These are phyloP conservation scores for Elongisporangium anandrum DNA, from an alignment of 352 stramenopile genomes.

Conservation along the genomic window DNA sequence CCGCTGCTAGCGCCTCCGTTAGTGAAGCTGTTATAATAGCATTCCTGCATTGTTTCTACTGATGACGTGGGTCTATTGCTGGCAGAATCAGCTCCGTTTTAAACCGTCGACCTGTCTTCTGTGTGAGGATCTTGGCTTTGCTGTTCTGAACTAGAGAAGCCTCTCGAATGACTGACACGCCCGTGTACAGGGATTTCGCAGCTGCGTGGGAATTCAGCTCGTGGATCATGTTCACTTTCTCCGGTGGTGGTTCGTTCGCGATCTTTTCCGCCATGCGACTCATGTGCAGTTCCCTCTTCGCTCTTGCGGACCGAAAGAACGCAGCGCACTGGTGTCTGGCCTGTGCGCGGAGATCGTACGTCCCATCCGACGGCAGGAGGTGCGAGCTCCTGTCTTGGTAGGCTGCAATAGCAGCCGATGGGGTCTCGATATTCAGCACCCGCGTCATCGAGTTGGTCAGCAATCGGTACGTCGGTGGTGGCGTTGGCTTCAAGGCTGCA, in stretches of 20 bases:
- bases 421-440: slow-evolving; percentile 5
- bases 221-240: background rate
- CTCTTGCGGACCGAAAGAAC: background rate
- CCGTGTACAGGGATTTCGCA: background rate
- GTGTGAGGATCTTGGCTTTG: background rate
- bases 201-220: background rate
- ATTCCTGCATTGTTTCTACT: background rate
- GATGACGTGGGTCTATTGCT: background rate
- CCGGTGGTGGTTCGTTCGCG: background rate
- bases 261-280: background rate
- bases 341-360: background rate
- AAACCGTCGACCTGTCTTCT: background rate
- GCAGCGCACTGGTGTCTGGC: background rate
- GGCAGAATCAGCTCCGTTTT: background rate
- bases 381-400: background rate
- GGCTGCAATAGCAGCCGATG: background rate
- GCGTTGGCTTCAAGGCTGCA: background rate
- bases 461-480: slow-evolving; percentile 1
- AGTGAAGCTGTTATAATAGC: background rate
- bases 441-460: slow-evolving; percentile 4
- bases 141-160: background rate
- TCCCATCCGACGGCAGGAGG: background rate
- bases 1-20: slow-evolving; percentile 35
- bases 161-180: background rate
- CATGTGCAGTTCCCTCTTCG: background rate